These are phyloP conservation scores for Hyphopichia pseudoburtonii DNA, from an alignment of 1,139 yeast species.

Conservation along the genomic window DNA sequence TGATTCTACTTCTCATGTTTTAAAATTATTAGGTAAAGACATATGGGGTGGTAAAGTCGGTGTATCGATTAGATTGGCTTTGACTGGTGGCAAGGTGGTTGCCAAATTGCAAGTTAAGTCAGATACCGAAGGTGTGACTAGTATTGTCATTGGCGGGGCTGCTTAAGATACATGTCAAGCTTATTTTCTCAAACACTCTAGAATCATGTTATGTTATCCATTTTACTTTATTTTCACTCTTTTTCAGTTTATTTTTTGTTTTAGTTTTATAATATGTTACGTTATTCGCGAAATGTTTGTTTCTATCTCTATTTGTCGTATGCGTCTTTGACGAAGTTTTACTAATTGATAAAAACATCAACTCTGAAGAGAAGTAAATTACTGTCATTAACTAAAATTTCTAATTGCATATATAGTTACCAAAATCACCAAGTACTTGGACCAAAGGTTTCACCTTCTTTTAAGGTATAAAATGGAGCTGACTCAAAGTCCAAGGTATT, in stretches of 20 bases:
- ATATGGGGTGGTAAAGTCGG: slow-evolving; percentile 74
- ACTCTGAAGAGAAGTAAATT: no score
- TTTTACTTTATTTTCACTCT: no score
- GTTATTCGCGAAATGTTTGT: no score
- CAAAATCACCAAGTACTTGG: slow-evolving; percentile 36
- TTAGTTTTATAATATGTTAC: no score
- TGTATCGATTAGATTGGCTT: slow-evolving; percentile 68
- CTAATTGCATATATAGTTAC: no score
- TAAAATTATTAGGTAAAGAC: slow-evolving; percentile 84
- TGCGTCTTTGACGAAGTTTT: no score
- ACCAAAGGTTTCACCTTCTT: slow-evolving; percentile 37
- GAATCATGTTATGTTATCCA: no score
- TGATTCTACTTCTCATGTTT: slow-evolving; percentile 63
- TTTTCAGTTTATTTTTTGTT: no score
- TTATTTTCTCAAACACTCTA: not conserved
- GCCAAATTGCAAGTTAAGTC: slow-evolving; percentile 74
- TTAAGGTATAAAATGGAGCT: slow-evolving; percentile 26
- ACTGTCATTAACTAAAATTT: no score
- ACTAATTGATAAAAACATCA: no score
- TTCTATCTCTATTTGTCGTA: no score
- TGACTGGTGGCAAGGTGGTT: slow-evolving; percentile 67
- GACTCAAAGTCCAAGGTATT: slow-evolving; percentile 18
- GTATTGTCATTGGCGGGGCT: slow-evolving; percentile 46
- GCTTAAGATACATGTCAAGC: slow-evolving; percentile 6
- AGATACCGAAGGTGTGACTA: slow-evolving; percentile 52